Percentiles rank a stretch among this genome's conserved stretches.
phyloP scores from a whole-genome alignment of 169 alveolate species.

The Theileria parva region DNA sequence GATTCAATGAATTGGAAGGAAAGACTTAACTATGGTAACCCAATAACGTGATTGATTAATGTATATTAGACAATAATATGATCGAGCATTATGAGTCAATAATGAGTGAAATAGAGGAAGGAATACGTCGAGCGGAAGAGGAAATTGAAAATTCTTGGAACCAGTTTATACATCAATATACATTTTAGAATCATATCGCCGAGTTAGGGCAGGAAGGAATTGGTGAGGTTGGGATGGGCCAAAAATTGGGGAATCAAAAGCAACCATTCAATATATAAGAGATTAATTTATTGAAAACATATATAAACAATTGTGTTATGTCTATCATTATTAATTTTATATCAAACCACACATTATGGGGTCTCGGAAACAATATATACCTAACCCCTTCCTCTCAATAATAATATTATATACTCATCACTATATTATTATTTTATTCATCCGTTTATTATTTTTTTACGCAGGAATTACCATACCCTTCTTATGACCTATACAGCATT shows the following conservation, averaged over 20 bases:
- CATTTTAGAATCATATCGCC: neutral
- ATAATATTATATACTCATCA: neutral
- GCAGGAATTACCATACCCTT: neutral
- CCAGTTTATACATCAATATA: neutral
- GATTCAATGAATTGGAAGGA: conserved; percentile 63
- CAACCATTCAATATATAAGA: neutral
- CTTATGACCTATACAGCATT: neutral
- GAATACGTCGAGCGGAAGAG: conserved; percentile 43
- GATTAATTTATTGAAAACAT: neutral
- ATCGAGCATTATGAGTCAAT: conserved; percentile 62
- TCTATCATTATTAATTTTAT: neutral
- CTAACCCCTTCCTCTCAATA: neutral
- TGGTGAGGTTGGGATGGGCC: neutral
- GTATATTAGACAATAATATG: conserved; percentile 51
- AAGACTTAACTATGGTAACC: conserved; percentile 62
- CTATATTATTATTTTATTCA: neutral
- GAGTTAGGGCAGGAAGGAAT: neutral
- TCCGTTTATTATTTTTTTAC: neutral
- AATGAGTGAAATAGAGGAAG: conserved; percentile 58
- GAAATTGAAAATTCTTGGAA: conserved; percentile 55
- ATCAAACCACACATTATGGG: conserved; percentile 37
- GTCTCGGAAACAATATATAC: conserved; percentile 4
- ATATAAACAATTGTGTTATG: neutral
- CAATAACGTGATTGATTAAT: neutral
- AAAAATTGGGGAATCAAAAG: neutral